These are phyloP conservation scores for Pezicula rhizophila DNA, from an alignment of 2,329 filamentous ascomycete species.

Conservation along the genomic window DNA sequence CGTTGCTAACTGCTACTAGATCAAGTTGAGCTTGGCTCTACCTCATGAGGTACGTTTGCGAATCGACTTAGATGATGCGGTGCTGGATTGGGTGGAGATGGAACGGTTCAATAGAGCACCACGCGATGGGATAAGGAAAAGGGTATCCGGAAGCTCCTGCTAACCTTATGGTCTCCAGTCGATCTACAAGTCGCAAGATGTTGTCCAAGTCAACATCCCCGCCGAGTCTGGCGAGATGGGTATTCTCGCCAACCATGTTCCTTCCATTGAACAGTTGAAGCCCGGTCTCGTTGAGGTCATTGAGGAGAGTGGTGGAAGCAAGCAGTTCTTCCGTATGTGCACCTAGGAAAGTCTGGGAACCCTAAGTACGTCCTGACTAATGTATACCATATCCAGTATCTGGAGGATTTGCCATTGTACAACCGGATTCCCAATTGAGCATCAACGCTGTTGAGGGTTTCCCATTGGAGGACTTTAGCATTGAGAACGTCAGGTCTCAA, in stretches of 20 bases:
- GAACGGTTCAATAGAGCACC: neutral
- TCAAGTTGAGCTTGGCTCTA: constrained; percentile 96
- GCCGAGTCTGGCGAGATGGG: constrained; percentile 99
- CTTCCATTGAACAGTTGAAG: constrained; percentile 98
- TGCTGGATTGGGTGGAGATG: constrained; percentile 1
- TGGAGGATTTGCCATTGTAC: constrained; percentile 92
- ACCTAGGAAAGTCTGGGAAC: constrained; percentile 1
- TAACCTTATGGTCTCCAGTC: constrained; percentile 43
- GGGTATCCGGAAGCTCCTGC: constrained; percentile 32
- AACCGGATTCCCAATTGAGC: constrained; percentile 90
- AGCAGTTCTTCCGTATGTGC: constrained; percentile 95
- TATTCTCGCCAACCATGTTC: constrained; percentile 98
- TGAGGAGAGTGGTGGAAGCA: constrained; percentile 82
- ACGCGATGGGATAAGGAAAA: constrained; percentile 23
- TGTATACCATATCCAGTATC: constrained; percentile 57
- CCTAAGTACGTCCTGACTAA: constrained; percentile 5
- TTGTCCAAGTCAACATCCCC: constrained; percentile 96
- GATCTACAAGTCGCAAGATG: constrained; percentile 61
- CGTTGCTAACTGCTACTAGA: constrained; percentile 41
- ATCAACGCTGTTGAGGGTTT: constrained; percentile 98
- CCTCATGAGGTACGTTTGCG: constrained; percentile 83
- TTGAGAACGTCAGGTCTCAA: constrained; percentile 81
- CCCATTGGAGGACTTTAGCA: constrained; percentile 91
- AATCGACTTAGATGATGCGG: constrained; percentile 2
- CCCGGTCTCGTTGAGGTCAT: constrained; percentile 92